phyloP scores from a whole-genome alignment of 768 basidiomycete species.

The Imleria badia region DNA sequence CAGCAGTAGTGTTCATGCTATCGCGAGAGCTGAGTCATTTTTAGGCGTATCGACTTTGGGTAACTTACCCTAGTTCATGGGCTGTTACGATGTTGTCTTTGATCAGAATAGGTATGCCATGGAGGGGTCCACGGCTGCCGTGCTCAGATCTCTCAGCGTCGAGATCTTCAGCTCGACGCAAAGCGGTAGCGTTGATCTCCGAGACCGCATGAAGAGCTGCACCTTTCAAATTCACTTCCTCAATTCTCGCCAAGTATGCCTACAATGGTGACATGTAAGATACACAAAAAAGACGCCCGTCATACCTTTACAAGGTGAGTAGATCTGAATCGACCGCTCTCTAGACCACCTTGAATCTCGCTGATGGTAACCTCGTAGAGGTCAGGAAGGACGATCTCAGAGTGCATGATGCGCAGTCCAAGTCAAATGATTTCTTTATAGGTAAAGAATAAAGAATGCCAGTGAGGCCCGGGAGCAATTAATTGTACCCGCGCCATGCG shows the following conservation, averaged over 20 bases:
- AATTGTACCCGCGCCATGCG: no score
- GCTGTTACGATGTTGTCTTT: constrained; percentile 47
- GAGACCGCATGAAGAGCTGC: constrained; percentile 57
- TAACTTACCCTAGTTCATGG: constrained; percentile 25
- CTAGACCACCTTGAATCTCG: constrained; percentile 54
- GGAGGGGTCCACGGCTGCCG: constrained; percentile 47
- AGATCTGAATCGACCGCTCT: constrained; percentile 51
- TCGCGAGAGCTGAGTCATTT: background rate
- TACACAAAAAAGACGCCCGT: no score
- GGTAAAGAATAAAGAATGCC: no score
- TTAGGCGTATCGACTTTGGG: background rate
- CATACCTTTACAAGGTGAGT: constrained; percentile 60
- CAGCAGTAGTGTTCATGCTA: constrained; percentile 50
- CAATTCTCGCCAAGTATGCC: constrained; percentile 67
- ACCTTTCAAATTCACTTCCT: constrained; percentile 65
- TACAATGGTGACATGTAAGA: constrained; percentile 20
- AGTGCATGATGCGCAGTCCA: constrained; percentile 3
- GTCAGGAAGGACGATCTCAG: constrained; percentile 39
- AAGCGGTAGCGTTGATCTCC: constrained; percentile 55
- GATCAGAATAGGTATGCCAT: constrained; percentile 59
- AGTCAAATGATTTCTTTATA: background rate
- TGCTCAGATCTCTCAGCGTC: constrained; percentile 50
- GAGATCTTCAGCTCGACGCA: constrained; percentile 49
- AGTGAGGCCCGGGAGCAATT: no score
- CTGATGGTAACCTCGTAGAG: constrained; percentile 59